These are phyloP conservation scores for Penicillium polonicum DNA, from an alignment of 2,329 filamentous ascomycete species.

Conservation along the genomic window DNA sequence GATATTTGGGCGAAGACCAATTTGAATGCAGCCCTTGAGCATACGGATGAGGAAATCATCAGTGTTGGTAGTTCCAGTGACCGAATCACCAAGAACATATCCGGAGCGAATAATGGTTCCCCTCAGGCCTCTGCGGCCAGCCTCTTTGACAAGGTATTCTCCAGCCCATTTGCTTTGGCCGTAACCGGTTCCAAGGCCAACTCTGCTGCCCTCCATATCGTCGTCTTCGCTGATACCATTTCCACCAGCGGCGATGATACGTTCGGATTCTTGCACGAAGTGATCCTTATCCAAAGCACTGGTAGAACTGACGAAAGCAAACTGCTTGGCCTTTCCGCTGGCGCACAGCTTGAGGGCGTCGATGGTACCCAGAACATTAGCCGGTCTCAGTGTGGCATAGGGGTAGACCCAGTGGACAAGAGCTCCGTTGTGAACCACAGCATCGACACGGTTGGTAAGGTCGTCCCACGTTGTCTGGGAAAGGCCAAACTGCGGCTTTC, in stretches of 20 bases:
- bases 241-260: slow-evolving; percentile 60
- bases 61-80: slow-evolving; percentile 67
- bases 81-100: slow-evolving; percentile 75
- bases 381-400: slow-evolving; percentile 68
- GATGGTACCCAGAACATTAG: slow-evolving; percentile 80
- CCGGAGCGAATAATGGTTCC: slow-evolving; percentile 79
- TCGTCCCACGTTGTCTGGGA: slow-evolving; percentile 63
- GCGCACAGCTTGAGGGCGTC: slow-evolving; percentile 73
- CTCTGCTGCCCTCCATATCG: slow-evolving; percentile 72
- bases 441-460: slow-evolving; percentile 66
- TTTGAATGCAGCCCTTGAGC: slow-evolving; percentile 82
- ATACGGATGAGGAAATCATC: slow-evolving; percentile 91
- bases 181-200: slow-evolving; percentile 80
- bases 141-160: slow-evolving; percentile 71
- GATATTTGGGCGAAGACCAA: slow-evolving; percentile 71
- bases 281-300: slow-evolving; percentile 77
- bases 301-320: slow-evolving; percentile 81
- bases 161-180: slow-evolving; percentile 88
- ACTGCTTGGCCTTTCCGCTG: slow-evolving; percentile 73
- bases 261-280: slow-evolving; percentile 71
- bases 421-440: slow-evolving; percentile 80
- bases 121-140: slow-evolving; percentile 70
- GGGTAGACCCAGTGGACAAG: slow-evolving; percentile 75
- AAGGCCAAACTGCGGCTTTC: slow-evolving; percentile 72
- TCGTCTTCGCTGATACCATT: slow-evolving; percentile 71